Base-by-base conservation (phyloP, 164 flowering plant genomes). In the Paratinospora sagittata region DNA sequence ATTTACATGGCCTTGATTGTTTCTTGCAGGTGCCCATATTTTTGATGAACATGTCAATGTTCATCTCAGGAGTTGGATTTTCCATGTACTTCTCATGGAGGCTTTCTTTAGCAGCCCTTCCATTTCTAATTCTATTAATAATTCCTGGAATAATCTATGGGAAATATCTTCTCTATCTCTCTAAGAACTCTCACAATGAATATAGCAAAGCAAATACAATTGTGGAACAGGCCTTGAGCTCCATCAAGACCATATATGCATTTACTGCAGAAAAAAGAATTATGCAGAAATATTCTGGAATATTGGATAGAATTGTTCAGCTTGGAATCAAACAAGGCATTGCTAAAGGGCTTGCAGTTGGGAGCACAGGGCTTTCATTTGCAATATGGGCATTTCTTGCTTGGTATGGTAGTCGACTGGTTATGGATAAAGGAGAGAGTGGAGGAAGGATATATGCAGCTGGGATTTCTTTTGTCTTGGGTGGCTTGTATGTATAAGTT, bases 271-370 rank as follows among this genome's bases (percentile, higher is more conserved):
- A 94, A 77, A 85, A 27, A 67, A 81, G 78, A 27, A 82, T 85
- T 3, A 37, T 88, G 3, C 85, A 85, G 24, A 85, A 74, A 52
- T 94, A 90, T 63, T 78, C 87, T 0, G 47, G 47, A 0, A 79
- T 88, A 34, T 72, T 94, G 66, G 88, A 85, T 17, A 68, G 76
- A 66, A 86, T 91, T 0, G 78, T 74, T 11, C 82, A 81, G 80
- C 76, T 92, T 33, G 98, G 98, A n/a, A 76, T 91, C 52, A 87
- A 77, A 71, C 91, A 85, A 75, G 98, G 97, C 16, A 68, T 90
- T 58, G 97, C 97, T 0, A 94, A 94, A 78, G 98, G 98, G 2
- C 75, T 94, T 27, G 93, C 97, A 1, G 83, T 94, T 3, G 98
- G 98, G n/a, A 85, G 97, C 75, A 87, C 87, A 2, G 96, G 97